Evolutionary conservation across 2,329 filamentous ascomycete species (phyloP).

Genomic region (Apiospora pterosperma): DNA sequence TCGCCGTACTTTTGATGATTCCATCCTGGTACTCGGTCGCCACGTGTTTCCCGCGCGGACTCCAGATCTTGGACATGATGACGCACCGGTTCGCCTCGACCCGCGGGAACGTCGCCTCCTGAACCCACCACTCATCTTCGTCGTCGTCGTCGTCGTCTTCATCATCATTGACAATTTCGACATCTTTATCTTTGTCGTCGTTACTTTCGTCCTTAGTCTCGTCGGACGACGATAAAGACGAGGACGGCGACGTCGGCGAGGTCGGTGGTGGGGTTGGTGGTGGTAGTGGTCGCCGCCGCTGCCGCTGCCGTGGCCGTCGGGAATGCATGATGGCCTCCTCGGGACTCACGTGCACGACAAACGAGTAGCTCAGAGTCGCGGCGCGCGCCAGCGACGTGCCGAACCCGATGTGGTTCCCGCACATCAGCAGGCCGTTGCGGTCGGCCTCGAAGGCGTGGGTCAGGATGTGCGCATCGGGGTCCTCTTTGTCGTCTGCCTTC

Average conservation of each 20-base stretch:
- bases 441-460: slow-evolving; percentile 51
- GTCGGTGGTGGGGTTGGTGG: background rate
- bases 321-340: slow-evolving; percentile 42
- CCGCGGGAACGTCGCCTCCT: slow-evolving; percentile 48
- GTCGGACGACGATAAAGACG: background rate
- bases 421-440: slow-evolving; percentile 52
- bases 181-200: background rate
- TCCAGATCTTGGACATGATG: slow-evolving; percentile 51
- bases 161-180: background rate
- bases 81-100: slow-evolving; percentile 43
- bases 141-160: slow-evolving; percentile 10
- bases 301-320: background rate
- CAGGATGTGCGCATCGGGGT: slow-evolving; percentile 42
- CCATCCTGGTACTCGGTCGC: slow-evolving; percentile 55
- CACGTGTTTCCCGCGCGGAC: slow-evolving; percentile 48
- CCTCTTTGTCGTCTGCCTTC: slow-evolving; percentile 5
- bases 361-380: slow-evolving; percentile 47
- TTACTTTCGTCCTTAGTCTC: background rate
- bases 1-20: slow-evolving; percentile 31
- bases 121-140: slow-evolving; percentile 49
- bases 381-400: slow-evolving; percentile 38
- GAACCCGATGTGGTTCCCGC: slow-evolving; percentile 45
- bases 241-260: background rate
- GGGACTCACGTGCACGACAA: slow-evolving; percentile 49
- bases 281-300: background rate